Conservation (phyloP, 1,284 basidiomycete genomes). For the Ustilago tritici region DNA sequence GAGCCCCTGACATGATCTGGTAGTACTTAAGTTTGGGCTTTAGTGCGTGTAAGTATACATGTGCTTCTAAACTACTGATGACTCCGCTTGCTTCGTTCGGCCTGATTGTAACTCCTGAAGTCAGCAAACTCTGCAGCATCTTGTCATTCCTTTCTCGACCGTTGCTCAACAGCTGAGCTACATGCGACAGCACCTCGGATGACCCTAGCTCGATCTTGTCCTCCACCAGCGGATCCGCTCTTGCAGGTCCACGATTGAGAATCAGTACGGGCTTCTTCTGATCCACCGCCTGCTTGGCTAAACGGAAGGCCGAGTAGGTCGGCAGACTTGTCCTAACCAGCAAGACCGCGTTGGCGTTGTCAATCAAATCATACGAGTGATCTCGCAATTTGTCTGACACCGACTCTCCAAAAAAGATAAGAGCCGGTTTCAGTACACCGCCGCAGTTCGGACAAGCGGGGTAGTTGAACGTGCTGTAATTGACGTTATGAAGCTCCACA, state of each 20-base stretch:
- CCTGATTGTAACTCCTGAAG: conserved; percentile 38
- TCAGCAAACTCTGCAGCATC: conserved; percentile 46
- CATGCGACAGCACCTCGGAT: conserved; percentile 55
- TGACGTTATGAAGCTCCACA: conserved; percentile 59
- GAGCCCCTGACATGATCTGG: no score
- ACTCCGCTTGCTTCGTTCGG: conserved; percentile 40
- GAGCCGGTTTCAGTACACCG: conserved; percentile 67
- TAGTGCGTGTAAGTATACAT: background rate
- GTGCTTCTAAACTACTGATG: conserved; percentile 30
- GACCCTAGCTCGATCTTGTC: conserved; percentile 64
- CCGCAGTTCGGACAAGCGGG: conserved; percentile 67
- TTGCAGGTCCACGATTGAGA: conserved; percentile 66
- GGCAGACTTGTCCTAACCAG: conserved; percentile 66
- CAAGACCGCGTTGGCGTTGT: conserved; percentile 54
- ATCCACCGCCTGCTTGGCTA: conserved; percentile 63
- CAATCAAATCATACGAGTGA: conserved; percentile 46
- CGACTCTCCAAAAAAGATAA: conserved; percentile 69
- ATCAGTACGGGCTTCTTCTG: conserved; percentile 55
- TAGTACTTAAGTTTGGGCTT: no score
- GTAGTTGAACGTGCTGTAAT: conserved; percentile 66
- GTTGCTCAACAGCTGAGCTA: conserved; percentile 35
- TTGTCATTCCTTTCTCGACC: conserved; percentile 43
- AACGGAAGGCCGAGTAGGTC: conserved; percentile 67
- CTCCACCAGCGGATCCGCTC: conserved; percentile 58
- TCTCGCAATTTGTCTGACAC: conserved; percentile 58